Base-by-base conservation (phyloP, 192 early-diverging fungal species). In the Spinellus fusiger region DNA sequence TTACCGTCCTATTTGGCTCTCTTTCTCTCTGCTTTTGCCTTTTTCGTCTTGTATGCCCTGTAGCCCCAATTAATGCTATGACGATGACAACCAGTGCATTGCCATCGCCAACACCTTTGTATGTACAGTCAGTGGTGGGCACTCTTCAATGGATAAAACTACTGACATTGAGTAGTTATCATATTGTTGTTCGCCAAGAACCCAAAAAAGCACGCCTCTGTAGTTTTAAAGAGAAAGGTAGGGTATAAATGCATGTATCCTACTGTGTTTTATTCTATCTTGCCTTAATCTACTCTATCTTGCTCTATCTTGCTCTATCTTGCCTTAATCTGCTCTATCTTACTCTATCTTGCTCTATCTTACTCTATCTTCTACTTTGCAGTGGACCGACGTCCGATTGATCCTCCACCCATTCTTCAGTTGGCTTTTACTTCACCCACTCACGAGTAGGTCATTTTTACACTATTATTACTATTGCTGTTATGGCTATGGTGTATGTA, bases 191-290 rank as follows among this genome's bases (percentile, higher is more conserved):
- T 20, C 77, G 87, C 9, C 93, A 95, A 69, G 86, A 93, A 77
- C 93, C 93, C 32, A 85, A 88, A 68, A 92, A 91, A 77, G 90
- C 90, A 18, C 81, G 93, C 60, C 89, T 93, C 82, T 95, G 93
- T 69, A 90, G 93, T 57, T 90, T 93, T 69, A 90, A 89, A 61
- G 93, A 93, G 68, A 95, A 95, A 83, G 92, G 90, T 89, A 75
- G 67, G 77, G 52, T 22, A n/a, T 15, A 18, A 25, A 6, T 13
- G 32, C 13, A 59, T 31, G 23, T 33, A 18, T 26, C n/a, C n/a
- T n/a, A n/a, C n/a, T n/a, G n/a, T n/a, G n/a, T n/a, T n/a, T n/a
- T n/a, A n/a, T n/a, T n/a, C n/a, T n/a, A n/a, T n/a, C n/a, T n/a
- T n/a, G n/a, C n/a, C n/a, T n/a, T n/a, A n/a, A n/a, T n/a, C n/a